phyloP scores from a whole-genome alignment of 1,284 basidiomycete genomes.

The Inonotus hispidus region DNA sequence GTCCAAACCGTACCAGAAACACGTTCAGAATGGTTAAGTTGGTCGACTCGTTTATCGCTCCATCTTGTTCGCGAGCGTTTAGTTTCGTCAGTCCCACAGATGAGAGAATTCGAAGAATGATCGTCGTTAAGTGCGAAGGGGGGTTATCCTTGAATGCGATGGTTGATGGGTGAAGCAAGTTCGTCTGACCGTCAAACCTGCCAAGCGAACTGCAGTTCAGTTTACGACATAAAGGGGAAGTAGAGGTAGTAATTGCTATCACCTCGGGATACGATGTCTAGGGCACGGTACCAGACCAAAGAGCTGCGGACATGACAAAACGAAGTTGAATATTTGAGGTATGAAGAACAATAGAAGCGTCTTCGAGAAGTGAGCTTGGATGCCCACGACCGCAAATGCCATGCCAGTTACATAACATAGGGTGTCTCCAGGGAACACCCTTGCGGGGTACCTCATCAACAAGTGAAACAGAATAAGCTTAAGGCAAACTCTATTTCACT shows the following conservation, averaged over 20 bases:
- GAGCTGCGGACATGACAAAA: slow-evolving; percentile 91
- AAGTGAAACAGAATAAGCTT: background rate
- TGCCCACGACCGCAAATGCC: slow-evolving; percentile 95
- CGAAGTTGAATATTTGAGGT: slow-evolving; percentile 97
- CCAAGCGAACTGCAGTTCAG: slow-evolving; percentile 8
- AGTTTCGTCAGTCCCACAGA: slow-evolving; percentile 64
- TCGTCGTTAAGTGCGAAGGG: slow-evolving; percentile 43
- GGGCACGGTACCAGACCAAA: slow-evolving; percentile 94
- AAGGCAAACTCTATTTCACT: background rate
- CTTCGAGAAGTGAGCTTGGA: slow-evolving; percentile 96
- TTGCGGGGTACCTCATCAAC: slow-evolving; percentile 83
- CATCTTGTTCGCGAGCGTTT: slow-evolving; percentile 47
- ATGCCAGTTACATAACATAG: slow-evolving; percentile 97
- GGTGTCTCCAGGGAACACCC: slow-evolving; percentile 95
- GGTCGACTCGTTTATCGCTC: slow-evolving; percentile 60
- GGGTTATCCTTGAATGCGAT: slow-evolving; percentile 52
- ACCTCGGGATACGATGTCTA: slow-evolving; percentile 89
- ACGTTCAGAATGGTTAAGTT: slow-evolving; percentile 89
- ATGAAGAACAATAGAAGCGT: slow-evolving; percentile 96
- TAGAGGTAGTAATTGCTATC: slow-evolving; percentile 23
- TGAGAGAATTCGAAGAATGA: slow-evolving; percentile 56
- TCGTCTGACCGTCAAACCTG: slow-evolving; percentile 71
- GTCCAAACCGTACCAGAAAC: slow-evolving; percentile 71
- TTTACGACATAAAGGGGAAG: background rate
- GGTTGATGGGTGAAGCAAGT: slow-evolving; percentile 70